A percentile compares a stretch with the other conserved stretches of the same genome.
Conservation (phyloP, 495 filamentous ascomycete genomes). For the Parathielavia appendiculata region DNA sequence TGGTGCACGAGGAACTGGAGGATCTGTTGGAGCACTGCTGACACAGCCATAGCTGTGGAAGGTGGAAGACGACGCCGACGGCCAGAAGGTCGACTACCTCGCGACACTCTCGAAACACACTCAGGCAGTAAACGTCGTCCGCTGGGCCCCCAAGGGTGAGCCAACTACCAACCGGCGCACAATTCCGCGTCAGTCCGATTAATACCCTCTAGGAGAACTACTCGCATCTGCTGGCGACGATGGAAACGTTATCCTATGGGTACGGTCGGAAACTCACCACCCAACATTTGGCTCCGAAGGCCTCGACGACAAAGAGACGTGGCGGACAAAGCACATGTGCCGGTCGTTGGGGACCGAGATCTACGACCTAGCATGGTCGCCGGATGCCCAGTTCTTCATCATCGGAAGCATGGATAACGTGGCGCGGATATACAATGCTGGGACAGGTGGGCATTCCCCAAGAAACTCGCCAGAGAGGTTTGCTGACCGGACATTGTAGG, state of each 20-base stretch:
- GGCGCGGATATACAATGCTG: slow-evolving; percentile 92
- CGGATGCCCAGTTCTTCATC: slow-evolving; percentile 93
- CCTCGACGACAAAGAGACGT: slow-evolving; percentile 91
- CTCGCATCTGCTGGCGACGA: slow-evolving; percentile 95
- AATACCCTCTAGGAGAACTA: slow-evolving; percentile 64
- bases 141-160: slow-evolving; percentile 86
- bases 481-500: slow-evolving; percentile 47
- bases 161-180: background rate
- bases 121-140: slow-evolving; percentile 96
- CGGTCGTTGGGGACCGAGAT: slow-evolving; percentile 88
- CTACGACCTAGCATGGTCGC: slow-evolving; percentile 97
- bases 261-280: slow-evolving; percentile 67
- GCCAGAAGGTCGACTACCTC: slow-evolving; percentile 81
- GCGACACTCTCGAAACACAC: slow-evolving; percentile 89
- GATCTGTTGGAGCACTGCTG: background rate
- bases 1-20: background rate
- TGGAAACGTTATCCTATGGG: slow-evolving; percentile 93
- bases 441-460: slow-evolving; percentile 58
- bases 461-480: background rate
- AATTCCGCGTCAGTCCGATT: background rate
- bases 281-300: slow-evolving; percentile 69
- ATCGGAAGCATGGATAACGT: slow-evolving; percentile 99
- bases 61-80: slow-evolving; percentile 79
- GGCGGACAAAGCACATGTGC: slow-evolving; percentile 96
- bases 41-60: slow-evolving; percentile 68